Evolutionary conservation across 805 yeast genomes (phyloP), one percentile per base, ranked within the genome.

Genomic region (Brettanomyces anomalus): DNA sequence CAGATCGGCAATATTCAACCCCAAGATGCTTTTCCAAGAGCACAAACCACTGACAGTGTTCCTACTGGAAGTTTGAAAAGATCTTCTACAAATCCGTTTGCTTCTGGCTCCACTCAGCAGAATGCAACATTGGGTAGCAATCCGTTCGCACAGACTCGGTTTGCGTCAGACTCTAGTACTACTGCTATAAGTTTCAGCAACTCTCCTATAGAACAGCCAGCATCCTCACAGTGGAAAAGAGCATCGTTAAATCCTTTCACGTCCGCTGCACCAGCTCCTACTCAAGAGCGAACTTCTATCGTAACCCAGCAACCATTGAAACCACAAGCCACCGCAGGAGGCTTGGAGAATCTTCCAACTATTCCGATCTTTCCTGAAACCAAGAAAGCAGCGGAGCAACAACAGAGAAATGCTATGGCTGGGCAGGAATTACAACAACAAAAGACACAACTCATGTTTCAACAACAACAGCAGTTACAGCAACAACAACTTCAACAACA

Each of bases 331-430:
- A 81, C 87, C 2, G 83, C 86, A 30, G 90, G 89, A 4, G 90
- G 89, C 0, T 68, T 79, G 46, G 89, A 83, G 54, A 65, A 66
- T 40, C 58, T 81, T 36, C 81, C 81, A 8, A 81, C 88, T 1
- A 63, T 74, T 3, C 75, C 87, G 3, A 84, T 80, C 7, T 83
- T 81, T 52, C 86, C 85, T 0, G 78, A 79, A 50, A 78, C 85
- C n/a, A 50, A 54, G 43, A 45, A 49, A 18, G 58, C 52, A 18
- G 39, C 33, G 18, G 48, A 44, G 24, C 44, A 53, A 32, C 53
- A 55, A 14, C 56, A 49, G 34, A 35, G 49, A 33, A 49, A 45
- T 20, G 19, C 36, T 32, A 46, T 49, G 34, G 60, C 61, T 2
- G 44, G 41, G 13, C 33, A 39, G 7, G 50, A 56, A 34, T 40